These are phyloP conservation scores for Platanthera guangdongensis DNA, from an alignment of 106 monocot genomes.

Conservation along the genomic window DNA sequence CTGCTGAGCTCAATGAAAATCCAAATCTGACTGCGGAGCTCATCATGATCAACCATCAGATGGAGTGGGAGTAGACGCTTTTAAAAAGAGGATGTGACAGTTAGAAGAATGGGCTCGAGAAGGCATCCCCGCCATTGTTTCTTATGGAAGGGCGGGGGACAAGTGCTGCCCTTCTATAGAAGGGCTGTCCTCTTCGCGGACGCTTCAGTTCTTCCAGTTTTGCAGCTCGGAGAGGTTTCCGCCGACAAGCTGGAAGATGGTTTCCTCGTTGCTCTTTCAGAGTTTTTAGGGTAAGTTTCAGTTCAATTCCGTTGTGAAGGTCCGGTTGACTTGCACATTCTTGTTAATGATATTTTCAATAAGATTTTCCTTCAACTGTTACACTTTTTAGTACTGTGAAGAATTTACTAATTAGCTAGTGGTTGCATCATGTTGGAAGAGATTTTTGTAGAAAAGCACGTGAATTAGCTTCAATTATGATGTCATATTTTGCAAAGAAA, in stretches of 20 bases:
- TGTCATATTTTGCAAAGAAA: no score
- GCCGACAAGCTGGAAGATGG: constrained; percentile 19
- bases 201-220: constrained; percentile 45
- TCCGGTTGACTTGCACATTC: constrained; percentile 1
- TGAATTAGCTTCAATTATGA: not conserved
- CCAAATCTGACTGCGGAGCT: no score
- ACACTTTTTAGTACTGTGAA: not conserved
- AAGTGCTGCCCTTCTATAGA: constrained; percentile 7
- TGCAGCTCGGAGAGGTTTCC: constrained; percentile 34
- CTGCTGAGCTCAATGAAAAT: no score
- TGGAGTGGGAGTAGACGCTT: no score
- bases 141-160: not conserved
- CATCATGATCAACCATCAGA: no score
- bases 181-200: constrained; percentile 41
- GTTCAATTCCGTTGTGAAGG: not conserved
- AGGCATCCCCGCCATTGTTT: no score
- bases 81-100: no score
- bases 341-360: not conserved
- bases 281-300: no score
- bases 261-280: not conserved
- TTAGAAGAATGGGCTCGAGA: no score
- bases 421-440: not conserved
- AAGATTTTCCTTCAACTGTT: not conserved
- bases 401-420: not conserved
- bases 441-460: not conserved